Conservation (phyloP, 148 eudicot species). For the Camellia granthamiana region DNA sequence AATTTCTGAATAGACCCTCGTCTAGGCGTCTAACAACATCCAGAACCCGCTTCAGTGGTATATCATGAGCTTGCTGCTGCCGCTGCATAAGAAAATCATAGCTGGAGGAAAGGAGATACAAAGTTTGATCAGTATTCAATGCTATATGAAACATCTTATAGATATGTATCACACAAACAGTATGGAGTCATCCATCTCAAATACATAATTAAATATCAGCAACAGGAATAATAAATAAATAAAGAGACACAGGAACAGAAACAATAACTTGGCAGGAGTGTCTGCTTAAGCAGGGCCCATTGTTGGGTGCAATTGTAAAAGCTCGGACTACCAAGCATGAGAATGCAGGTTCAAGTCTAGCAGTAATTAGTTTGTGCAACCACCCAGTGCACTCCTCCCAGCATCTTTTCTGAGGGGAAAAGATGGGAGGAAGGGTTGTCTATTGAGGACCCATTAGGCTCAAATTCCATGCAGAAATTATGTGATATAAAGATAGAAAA, state of each 20-base stretch:
- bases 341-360: neutral
- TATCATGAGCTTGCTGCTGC: constrained; percentile 42
- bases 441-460: neutral
- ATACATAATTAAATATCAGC: neutral
- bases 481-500: neutral
- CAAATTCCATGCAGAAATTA: neutral
- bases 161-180: neutral
- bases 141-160: neutral
- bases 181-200: constrained; percentile 5
- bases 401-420: neutral
- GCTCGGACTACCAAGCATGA: neutral
- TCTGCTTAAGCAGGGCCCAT: neutral
- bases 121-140: constrained; percentile 5
- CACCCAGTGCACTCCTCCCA: neutral
- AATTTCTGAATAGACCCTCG: constrained; percentile 58
- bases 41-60: constrained; percentile 33
- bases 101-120: constrained; percentile 31
- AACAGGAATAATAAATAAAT: neutral
- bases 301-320: neutral
- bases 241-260: neutral
- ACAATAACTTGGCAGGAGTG: neutral
- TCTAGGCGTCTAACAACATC: constrained; percentile 81
- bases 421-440: neutral
- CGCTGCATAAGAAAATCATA: constrained; percentile 48
- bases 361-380: neutral